Base-by-base conservation (phyloP, 257 asterid genomes). In the Solanum neorickii region DNA sequence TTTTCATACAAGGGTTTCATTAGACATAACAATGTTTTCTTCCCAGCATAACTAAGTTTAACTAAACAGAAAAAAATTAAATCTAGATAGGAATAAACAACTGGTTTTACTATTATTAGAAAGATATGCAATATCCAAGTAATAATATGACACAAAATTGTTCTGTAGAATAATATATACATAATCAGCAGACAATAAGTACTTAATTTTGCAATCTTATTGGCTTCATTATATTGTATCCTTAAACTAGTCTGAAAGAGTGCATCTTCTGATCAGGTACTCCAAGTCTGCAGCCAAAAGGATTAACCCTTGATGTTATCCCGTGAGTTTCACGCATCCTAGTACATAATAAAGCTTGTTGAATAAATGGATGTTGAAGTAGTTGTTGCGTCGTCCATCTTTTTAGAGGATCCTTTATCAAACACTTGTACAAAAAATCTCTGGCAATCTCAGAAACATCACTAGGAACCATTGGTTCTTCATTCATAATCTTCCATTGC, bases 341-440 rank as follows among this genome's bases (percentile, higher is more conserved):
- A 29, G 4, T 70, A 31, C 77, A 56, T 56, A 56, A 31, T 69
- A 70, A 7, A 3, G 77, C 42, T 31, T 31, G 20, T 46, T 21
- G 74, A 14, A 88, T 56, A 59, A 88, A 88, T 0, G 87, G 89
- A 83, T 88, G 90, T 9, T 37, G 16, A 29, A 73, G 72, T 21
- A 88, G 13, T 37, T 3, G 39, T 49, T 35, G 9, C 0, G 87
- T 44, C 5, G 76, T 89, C 91, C 91, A 86, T 83, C 91, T 89
- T 23, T 69, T 46, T 2, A 23, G 41, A 7, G 16, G 82, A 14
- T 70, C 44, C 25, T 33, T 18, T 70, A 70, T 70, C 25, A 70
- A 70, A 70, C 25, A 72, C 15, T 18, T 18, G 46, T 18, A 9
- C 4, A 72, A 18, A 72, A 33, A 33, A 2, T 72, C 78, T 33